Evolutionary conservation across 306 rosid species (phyloP), one percentile per base, ranked within the genome.

Genomic region (Calophaca sinica): DNA sequence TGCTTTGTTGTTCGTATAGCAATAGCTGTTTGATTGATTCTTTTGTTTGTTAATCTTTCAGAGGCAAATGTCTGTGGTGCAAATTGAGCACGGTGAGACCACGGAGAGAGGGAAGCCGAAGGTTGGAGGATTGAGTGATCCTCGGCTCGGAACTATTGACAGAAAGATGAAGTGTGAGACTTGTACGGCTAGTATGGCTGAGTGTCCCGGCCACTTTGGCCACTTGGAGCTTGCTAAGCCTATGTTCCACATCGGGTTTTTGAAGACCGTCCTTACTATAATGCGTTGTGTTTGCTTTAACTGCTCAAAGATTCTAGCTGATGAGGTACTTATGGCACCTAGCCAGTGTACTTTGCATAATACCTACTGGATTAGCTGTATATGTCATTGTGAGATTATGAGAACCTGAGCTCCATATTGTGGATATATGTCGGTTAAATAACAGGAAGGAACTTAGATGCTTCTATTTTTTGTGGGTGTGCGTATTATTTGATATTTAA

Each of bases 41-140:
- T 88, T 50, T 51, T 70, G 4, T 28, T 32, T 73, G 42, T 55
- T 33, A 31, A 5, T 29, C 1, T 72, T 57, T 9, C 97, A 94
- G 99, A 85, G 99, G 79, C 99, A 94, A 89, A 92, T 94, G 99
- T 92, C 99, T 14, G 98, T 90, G 4, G 96, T 94, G 73, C 96
- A 89, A 87, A 89, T 94, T 69, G 97, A 92, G 84, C 96, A 92
- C 39, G 83, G 96, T 5, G 99, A 94, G 88, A 94, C 99, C 0
- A 94, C 93, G 69, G 84, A 90, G 85, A 82, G 92, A 54, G 99
- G 99, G 0, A 94, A 94, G 77, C 98, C 99, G 1, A 96, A 96
- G 84, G 46, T 87, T 51, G 96, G 83, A 15, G 99, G 99, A 42
- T 75, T 96, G 66, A 96, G 99, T 44, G 99, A 96, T 68, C 96